phyloP scores from a whole-genome alignment of 2,329 filamentous ascomycete genomes.

The Orbilia javanica region DNA sequence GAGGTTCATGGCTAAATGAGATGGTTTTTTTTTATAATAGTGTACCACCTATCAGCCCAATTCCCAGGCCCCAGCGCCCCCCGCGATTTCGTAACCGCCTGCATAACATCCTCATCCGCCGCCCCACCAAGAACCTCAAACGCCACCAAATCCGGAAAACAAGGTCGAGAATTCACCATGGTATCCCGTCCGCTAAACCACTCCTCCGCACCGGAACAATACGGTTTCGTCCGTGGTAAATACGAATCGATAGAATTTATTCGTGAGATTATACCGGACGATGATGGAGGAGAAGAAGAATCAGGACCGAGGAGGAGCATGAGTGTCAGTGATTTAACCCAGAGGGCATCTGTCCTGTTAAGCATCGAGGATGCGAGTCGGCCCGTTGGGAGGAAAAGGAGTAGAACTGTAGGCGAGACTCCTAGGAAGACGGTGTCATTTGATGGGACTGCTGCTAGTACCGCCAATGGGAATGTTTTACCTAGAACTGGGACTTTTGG shows the following conservation, averaged over 20 bases:
- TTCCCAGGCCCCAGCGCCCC: conserved; percentile 90
- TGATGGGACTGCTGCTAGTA: conserved; percentile 8
- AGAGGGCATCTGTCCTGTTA: conserved; percentile 18
- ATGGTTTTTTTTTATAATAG: conserved; percentile 68
- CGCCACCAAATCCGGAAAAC: conserved; percentile 59
- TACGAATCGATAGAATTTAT: conserved; percentile 96
- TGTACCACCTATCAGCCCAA: conserved; percentile 87
- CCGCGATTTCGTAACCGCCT: conserved; percentile 81
- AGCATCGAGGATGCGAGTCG: conserved; percentile 6
- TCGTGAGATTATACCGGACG: conserved; percentile 76
- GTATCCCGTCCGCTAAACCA: conserved; percentile 84
- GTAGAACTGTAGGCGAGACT: conserved; percentile 39
- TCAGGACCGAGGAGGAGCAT: conserved; percentile 39
- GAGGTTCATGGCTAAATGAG: neutral
- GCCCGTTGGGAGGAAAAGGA: conserved; percentile 28
- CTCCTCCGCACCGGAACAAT: conserved; percentile 78
- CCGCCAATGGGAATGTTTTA: neutral
- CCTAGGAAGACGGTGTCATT: conserved; percentile 47
- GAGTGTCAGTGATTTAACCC: conserved; percentile 50
- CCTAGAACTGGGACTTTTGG: neutral
- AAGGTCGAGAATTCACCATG: conserved; percentile 76
- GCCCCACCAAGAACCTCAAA: conserved; percentile 60
- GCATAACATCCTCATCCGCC: conserved; percentile 59
- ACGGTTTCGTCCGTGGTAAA: conserved; percentile 81
- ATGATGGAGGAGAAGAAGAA: conserved; percentile 23